Evolutionary conservation across 345 rosid genomes (phyloP).

Genomic region (Kernera saxatilis): DNA sequence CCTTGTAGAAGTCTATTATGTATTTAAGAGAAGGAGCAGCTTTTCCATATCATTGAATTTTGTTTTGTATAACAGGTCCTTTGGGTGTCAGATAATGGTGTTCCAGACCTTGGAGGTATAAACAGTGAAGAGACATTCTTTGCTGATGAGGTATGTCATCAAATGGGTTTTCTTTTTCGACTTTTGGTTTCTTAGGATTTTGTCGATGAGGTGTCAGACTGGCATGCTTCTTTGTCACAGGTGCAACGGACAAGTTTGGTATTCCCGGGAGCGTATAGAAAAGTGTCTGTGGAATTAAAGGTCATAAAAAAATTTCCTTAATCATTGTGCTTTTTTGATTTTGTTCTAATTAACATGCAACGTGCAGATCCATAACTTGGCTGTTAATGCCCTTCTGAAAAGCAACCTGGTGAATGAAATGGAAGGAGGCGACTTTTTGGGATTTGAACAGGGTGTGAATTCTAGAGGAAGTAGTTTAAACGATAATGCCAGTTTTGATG

Average conservation of each 20-base stretch:
- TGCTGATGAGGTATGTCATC: constrained; percentile 73
- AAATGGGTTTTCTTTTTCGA: not conserved
- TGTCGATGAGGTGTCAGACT: constrained; percentile 15
- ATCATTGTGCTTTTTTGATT: not conserved
- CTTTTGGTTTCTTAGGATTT: not conserved
- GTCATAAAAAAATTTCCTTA: constrained; percentile 31
- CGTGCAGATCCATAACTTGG: constrained; percentile 83
- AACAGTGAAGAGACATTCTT: constrained; percentile 65
- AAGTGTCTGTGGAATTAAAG: constrained; percentile 87
- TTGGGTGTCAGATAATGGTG: constrained; percentile 86
- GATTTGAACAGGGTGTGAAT: constrained; percentile 55
- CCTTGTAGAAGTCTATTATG: not conserved
- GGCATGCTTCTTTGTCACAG: constrained; percentile 37
- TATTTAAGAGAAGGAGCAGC: constrained; percentile 2
- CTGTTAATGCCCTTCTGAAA: constrained; percentile 90
- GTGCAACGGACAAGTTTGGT: constrained; percentile 70
- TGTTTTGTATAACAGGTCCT: constrained; percentile 49
- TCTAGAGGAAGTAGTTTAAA: constrained; percentile 31
- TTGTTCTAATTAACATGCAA: not conserved
- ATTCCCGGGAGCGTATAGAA: constrained; percentile 93
- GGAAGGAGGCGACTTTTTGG: constrained; percentile 76
- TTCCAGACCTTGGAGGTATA: constrained; percentile 87
- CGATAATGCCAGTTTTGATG: constrained; percentile 57
- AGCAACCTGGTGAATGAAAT: constrained; percentile 90
- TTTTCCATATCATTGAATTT: constrained; percentile 3